Percentiles rank a stretch among this genome's conserved stretches.
These are phyloP conservation scores for Boletus reticuloceps DNA, from an alignment of 768 basidiomycete species.

Conservation along the genomic window DNA sequence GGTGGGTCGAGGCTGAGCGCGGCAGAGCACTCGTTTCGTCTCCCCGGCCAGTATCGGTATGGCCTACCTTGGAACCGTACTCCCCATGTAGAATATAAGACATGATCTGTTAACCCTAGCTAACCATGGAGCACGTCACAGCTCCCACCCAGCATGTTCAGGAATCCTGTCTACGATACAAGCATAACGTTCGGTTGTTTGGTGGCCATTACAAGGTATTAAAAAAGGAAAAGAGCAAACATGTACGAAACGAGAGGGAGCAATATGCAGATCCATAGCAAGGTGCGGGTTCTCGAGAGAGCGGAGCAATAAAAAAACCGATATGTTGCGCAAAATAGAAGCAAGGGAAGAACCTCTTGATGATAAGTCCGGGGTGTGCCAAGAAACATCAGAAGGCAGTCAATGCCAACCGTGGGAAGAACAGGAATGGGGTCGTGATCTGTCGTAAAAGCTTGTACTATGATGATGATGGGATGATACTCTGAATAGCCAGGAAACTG, in stretches of 20 bases:
- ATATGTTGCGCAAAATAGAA: slow-evolving; percentile 16
- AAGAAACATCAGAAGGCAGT: slow-evolving; percentile 27
- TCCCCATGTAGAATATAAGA: too few relatives aligned
- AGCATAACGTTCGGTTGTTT: slow-evolving; percentile 19
- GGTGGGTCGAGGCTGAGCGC: too few relatives aligned
- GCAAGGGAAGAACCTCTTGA: slow-evolving; percentile 6
- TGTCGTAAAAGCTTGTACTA: slow-evolving; percentile 16
- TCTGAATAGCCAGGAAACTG: not conserved
- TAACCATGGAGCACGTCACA: not conserved
- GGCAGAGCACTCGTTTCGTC: too few relatives aligned
- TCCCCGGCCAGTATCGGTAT: too few relatives aligned
- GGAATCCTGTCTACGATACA: slow-evolving; percentile 28
- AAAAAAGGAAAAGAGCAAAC: slow-evolving; percentile 7
- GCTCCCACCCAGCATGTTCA: slow-evolving; percentile 4
- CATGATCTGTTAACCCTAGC: not conserved
- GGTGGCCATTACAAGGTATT: slow-evolving; percentile 23
- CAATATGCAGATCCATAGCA: slow-evolving; percentile 30
- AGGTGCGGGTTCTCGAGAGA: slow-evolving; percentile 13
- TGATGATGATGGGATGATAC: not conserved
- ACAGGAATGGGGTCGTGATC: slow-evolving; percentile 11
- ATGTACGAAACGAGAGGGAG: slow-evolving; percentile 18
- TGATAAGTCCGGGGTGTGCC: slow-evolving; percentile 20
- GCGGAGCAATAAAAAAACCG: slow-evolving; percentile 15
- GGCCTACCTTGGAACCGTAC: too few relatives aligned
- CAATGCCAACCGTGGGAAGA: slow-evolving; percentile 21